phyloP scores from a whole-genome alignment of 2,329 filamentous ascomycete genomes.

The Metarhizium rileyi region DNA sequence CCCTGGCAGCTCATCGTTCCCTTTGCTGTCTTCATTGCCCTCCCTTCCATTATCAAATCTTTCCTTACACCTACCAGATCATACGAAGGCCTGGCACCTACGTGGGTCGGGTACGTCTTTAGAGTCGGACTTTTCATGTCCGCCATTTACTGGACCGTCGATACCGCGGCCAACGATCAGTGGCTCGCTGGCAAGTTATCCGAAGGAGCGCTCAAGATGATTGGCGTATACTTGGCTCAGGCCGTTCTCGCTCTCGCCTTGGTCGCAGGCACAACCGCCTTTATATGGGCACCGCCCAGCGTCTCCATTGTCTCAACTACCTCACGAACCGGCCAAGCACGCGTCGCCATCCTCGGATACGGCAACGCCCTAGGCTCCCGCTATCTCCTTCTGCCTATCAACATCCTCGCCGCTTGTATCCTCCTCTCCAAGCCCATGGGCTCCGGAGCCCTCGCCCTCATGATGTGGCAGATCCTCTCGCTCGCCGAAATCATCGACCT shows the following conservation, averaged over 20 bases:
- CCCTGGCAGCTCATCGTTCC: constrained; percentile 81
- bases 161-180: constrained; percentile 76
- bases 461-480: constrained; percentile 82
- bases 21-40: constrained; percentile 57
- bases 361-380: constrained; percentile 87
- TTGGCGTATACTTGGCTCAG: constrained; percentile 71
- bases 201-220: constrained; percentile 56
- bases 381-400: constrained; percentile 74
- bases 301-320: constrained; percentile 57
- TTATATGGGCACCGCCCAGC: constrained; percentile 76
- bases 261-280: constrained; percentile 75
- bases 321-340: constrained; percentile 33
- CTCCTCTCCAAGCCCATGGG: constrained; percentile 94
- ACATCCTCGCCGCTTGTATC: constrained; percentile 66
- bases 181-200: constrained; percentile 56
- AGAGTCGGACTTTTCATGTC: constrained; percentile 65
- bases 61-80: constrained; percentile 77
- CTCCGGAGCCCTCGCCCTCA: constrained; percentile 68
- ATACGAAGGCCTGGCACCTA: constrained; percentile 74
- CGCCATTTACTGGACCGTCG: constrained; percentile 78
- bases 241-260: constrained; percentile 69
- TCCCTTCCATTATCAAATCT: constrained; percentile 67
- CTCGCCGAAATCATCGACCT: constrained; percentile 56
- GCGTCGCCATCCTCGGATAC: constrained; percentile 79
- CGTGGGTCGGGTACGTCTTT: constrained; percentile 77